These are phyloP conservation scores for Fusarium pilosicola DNA, from an alignment of 2,329 filamentous ascomycete genomes.

Conservation along the genomic window DNA sequence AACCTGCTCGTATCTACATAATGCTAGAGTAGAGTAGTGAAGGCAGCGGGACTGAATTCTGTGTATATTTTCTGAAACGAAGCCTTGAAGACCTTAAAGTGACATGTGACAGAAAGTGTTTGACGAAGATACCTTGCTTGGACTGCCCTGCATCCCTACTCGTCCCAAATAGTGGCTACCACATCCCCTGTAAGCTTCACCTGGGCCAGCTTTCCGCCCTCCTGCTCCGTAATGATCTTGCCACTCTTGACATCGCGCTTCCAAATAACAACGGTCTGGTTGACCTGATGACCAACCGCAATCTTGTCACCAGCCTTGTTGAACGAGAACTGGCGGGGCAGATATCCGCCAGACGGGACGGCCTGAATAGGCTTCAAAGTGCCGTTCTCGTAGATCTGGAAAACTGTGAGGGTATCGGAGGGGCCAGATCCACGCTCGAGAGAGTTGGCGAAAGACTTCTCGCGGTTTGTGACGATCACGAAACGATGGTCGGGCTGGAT, in stretches of 20 bases:
- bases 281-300: slow-evolving; percentile 40
- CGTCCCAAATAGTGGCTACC: slow-evolving; percentile 36
- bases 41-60: too few relatives aligned
- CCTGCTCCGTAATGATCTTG: slow-evolving; percentile 32
- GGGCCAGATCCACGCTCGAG: slow-evolving; percentile 22
- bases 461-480: slow-evolving; percentile 37
- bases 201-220: slow-evolving; percentile 38
- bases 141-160: neutral
- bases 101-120: fast-evolving
- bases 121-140: too few relatives aligned
- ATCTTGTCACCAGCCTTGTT: slow-evolving; percentile 41
- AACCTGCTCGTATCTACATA: too few relatives aligned
- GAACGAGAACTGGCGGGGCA: slow-evolving; percentile 39
- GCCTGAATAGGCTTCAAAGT: slow-evolving; percentile 32
- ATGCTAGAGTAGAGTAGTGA: fast-evolving
- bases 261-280: slow-evolving; percentile 39
- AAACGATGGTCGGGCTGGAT: slow-evolving; percentile 35
- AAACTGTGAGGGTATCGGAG: slow-evolving; percentile 37
- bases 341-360: slow-evolving; percentile 36
- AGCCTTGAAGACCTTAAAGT: too few relatives aligned
- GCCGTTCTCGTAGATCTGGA: slow-evolving; percentile 33
- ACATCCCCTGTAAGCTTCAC: slow-evolving; percentile 30
- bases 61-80: too few relatives aligned
- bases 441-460: slow-evolving; percentile 37
- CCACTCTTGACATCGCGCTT: slow-evolving; percentile 35